These are phyloP conservation scores for Themeda triandra DNA, from an alignment of 176 grass and related monocot species.

Conservation along the genomic window DNA sequence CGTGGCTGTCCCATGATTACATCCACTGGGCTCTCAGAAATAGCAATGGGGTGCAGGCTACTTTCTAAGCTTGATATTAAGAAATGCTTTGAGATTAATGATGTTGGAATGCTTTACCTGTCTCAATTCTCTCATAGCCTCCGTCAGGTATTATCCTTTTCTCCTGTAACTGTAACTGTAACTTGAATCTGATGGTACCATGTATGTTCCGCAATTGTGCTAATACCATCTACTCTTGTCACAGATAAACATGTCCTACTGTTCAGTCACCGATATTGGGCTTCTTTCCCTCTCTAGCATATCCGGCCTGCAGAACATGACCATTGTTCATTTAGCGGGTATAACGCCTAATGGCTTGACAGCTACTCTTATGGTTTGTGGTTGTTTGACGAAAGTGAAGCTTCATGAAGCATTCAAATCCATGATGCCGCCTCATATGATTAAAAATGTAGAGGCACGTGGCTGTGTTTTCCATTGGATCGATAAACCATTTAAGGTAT, in stretches of 20 bases:
- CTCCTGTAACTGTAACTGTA: too few relatives aligned
- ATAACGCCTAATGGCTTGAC: slow-evolving; percentile 69
- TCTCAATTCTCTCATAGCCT: too few relatives aligned
- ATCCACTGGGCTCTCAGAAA: too few relatives aligned
- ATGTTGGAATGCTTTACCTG: too few relatives aligned
- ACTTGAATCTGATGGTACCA: neutral
- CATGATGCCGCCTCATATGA: slow-evolving; percentile 54
- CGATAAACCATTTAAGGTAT: slow-evolving; percentile 81
- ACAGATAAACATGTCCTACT: slow-evolving; percentile 95
- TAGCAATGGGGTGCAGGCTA: too few relatives aligned
- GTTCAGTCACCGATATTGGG: slow-evolving; percentile 74
- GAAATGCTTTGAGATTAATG: too few relatives aligned
- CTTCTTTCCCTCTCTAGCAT: slow-evolving; percentile 78
- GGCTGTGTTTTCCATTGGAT: slow-evolving; percentile 76
- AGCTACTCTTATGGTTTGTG: slow-evolving; percentile 62
- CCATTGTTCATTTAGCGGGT: slow-evolving; percentile 64
- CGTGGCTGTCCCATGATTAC: too few relatives aligned
- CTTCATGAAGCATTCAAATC: slow-evolving; percentile 64
- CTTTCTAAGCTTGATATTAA: too few relatives aligned
- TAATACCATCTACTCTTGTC: slow-evolving; percentile 9
- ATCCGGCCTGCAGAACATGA: slow-evolving; percentile 66
- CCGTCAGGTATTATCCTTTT: slow-evolving; percentile 42
- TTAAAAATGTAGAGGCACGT: slow-evolving; percentile 53
- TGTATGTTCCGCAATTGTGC: neutral
- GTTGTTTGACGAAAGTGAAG: slow-evolving; percentile 73